phyloP scores from a whole-genome alignment of 371 early-diverging fungal species.

The Umbelopsis sp. region DNA sequence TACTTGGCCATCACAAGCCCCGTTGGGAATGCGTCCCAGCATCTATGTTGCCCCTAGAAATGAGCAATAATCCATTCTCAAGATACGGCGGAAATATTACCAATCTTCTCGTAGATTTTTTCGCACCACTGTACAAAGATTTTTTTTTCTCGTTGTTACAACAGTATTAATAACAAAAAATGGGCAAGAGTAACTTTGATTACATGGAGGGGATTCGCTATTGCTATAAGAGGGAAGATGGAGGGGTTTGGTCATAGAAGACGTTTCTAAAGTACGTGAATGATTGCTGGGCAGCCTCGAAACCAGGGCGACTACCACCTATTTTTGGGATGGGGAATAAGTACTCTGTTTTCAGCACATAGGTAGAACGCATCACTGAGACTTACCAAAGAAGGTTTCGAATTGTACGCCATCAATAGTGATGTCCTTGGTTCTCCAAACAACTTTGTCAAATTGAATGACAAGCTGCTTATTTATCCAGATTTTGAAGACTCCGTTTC shows the following conservation, averaged over 20 bases:
- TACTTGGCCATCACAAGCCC: constrained; percentile 7
- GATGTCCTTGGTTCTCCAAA: constrained; percentile 16
- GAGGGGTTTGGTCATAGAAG: neutral
- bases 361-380: neutral
- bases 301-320: constrained; percentile 21
- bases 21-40: neutral
- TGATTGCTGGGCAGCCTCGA: constrained; percentile 21
- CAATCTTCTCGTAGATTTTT: neutral
- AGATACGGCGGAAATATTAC: neutral
- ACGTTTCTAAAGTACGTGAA: constrained; percentile 18
- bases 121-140: constrained; percentile 2
- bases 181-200: neutral
- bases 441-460: constrained; percentile 18
- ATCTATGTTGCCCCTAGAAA: neutral
- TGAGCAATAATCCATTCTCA: neutral
- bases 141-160: constrained; percentile 4
- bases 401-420: constrained; percentile 17
- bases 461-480: constrained; percentile 17
- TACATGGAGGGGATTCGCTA: neutral
- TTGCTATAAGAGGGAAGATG: neutral
- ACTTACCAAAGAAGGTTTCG: constrained; percentile 24
- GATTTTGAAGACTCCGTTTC: constrained; percentile 15
- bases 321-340: neutral
- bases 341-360: neutral
- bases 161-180: neutral